Evolutionary conservation across 345 rosid genomes (phyloP), one percentile per base, ranked within the genome.

Genomic region (Citrus reticulata): DNA sequence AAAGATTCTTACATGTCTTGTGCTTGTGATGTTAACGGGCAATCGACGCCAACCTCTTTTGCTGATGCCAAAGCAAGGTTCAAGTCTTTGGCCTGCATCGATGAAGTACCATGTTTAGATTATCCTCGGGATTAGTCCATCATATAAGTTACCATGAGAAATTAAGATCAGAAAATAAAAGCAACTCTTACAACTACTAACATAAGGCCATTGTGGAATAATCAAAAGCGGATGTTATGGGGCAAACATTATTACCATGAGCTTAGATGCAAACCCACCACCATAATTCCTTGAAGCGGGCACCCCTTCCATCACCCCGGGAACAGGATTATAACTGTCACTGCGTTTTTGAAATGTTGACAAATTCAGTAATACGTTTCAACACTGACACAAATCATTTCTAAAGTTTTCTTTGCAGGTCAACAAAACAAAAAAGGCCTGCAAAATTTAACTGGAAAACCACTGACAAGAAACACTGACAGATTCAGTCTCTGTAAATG

Each of bases 231-330:
- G 17, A 25, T 14, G 4, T 55, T 30, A 13, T 6, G 58, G 29
- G 68, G 22, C n/a, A 30, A 42, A 34, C 40, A 54, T 37, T 72
- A 83, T 73, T 83, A 93, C 99, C 99, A 95, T 93, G 49, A 95
- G 95, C 81, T 90, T 92, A 62, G 93, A 73, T 71, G 98, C 82
- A 72, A 95, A 95, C 35, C 99, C 99, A 2, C 98, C 96, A 57
- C 39, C 81, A 73, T 95, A 95, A 77, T 93, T 87, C 81, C 87
- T 87, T 55, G 98, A 85, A 86, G 99, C 90, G 0, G 98, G 99
- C 85, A 93, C 96, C 34, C 97, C 93, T 87, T 88, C 83, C 99
- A 93, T 92, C 66, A 93, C 98, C 79, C 99, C 99, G 29, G 99
- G 99, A 86, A 93, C 98, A 77, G 97, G 99, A 79, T 95, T 95